Evolutionary conservation across 257 asterid species (phyloP).

Genomic region (Coffea canephora): DNA sequence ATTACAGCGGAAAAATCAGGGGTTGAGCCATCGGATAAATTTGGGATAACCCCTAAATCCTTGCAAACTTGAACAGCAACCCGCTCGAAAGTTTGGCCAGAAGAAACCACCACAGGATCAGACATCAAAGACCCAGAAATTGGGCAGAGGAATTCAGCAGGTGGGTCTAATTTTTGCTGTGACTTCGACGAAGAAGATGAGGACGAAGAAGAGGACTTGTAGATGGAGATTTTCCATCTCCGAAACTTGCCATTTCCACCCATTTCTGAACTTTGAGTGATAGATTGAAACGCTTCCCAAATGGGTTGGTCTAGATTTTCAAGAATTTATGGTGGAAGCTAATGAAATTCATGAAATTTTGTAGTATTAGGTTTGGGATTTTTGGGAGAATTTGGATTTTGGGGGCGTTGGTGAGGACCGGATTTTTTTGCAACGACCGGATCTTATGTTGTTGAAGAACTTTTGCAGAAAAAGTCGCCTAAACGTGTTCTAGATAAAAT

Average conservation of each 20-base stretch:
- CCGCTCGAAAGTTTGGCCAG: conserved; percentile 90
- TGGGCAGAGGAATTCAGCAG: conserved; percentile 75
- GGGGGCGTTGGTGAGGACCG: no score
- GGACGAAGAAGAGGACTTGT: conserved; percentile 32
- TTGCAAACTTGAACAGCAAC: conserved; percentile 51
- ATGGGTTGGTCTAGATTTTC: no score
- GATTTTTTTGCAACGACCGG: no score
- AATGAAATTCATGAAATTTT: no score
- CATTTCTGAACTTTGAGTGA: conserved; percentile 16
- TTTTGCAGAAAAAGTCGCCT: no score
- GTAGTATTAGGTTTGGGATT: no score
- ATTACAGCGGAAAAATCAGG: conserved; percentile 69
- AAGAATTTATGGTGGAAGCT: no score
- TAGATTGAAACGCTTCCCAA: no score
- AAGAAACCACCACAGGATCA: conserved; percentile 78
- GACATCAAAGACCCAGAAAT: conserved; percentile 62
- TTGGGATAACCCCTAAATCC: conserved; percentile 51
- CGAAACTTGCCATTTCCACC: conserved; percentile 17
- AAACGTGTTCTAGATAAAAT: no score
- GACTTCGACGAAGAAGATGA: conserved; percentile 19
- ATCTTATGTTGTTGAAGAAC: no score
- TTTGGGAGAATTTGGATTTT: no score
- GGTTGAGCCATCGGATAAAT: conserved; percentile 54
- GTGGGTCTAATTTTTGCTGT: conserved; percentile 30
- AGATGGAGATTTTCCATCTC: conserved; percentile 50